Percentiles rank a stretch among this genome's conserved stretches.
phyloP scores from a whole-genome alignment of 495 filamentous ascomycete species.

The Penicillium maclennaniae region DNA sequence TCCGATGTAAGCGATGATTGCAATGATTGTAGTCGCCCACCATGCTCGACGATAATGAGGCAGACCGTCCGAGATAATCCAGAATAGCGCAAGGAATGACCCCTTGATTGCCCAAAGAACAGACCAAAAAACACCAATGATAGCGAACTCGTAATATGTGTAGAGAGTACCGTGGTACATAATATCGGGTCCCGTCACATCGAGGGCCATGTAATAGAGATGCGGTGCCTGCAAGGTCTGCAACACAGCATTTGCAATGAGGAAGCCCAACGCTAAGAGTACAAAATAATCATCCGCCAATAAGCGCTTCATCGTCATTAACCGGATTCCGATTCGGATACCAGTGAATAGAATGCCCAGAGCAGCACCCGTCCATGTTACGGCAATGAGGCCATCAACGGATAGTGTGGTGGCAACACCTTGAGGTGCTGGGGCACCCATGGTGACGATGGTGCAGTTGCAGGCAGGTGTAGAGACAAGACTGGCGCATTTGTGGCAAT shows the following conservation, averaged over 20 bases:
- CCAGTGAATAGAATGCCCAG: slow-evolving; percentile 37
- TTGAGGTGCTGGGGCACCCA: not conserved
- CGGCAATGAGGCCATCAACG: slow-evolving; percentile 12
- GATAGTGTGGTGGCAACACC: slow-evolving; percentile 12
- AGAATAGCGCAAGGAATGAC: slow-evolving; percentile 46
- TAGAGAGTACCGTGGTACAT: slow-evolving; percentile 19
- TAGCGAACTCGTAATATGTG: slow-evolving; percentile 38
- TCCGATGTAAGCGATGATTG: slow-evolving; percentile 33
- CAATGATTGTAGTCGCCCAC: slow-evolving; percentile 33
- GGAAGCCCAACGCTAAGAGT: slow-evolving; percentile 30
- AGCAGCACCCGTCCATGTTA: slow-evolving; percentile 26
- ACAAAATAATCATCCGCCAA: slow-evolving; percentile 43
- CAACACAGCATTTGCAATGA: slow-evolving; percentile 37
- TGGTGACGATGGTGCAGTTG: not conserved
- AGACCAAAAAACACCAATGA: slow-evolving; percentile 47
- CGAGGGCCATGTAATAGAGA: slow-evolving; percentile 35
- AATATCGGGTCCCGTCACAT: slow-evolving; percentile 24
- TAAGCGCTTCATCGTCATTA: slow-evolving; percentile 23
- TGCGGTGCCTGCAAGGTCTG: slow-evolving; percentile 44
- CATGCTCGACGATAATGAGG: slow-evolving; percentile 35
- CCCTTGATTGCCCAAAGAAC: slow-evolving; percentile 47
- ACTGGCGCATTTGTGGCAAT: not conserved
- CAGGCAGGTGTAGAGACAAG: not conserved
- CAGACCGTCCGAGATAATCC: slow-evolving; percentile 38
- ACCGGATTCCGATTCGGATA: slow-evolving; percentile 36